phyloP scores from a whole-genome alignment of 2,329 filamentous ascomycete genomes.

The Fusarium torulosum region DNA sequence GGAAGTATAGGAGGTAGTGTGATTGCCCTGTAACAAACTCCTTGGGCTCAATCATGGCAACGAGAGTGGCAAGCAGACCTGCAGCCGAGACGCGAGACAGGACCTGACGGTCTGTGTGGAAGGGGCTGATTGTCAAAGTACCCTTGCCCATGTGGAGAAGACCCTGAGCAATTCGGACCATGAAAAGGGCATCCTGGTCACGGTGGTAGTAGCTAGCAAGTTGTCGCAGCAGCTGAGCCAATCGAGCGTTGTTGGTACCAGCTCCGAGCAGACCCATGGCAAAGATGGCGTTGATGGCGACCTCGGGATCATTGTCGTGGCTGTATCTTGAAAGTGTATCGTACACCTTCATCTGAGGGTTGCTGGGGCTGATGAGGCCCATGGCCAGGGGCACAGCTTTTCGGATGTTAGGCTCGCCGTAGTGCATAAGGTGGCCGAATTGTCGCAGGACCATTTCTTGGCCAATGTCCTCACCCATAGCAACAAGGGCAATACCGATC shows the following conservation, averaged over 20 bases:
- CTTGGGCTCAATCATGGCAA: slow-evolving; percentile 96
- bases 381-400: slow-evolving; percentile 96
- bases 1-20: slow-evolving; percentile 97
- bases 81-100: slow-evolving; percentile 91
- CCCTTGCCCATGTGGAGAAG: slow-evolving; percentile 99
- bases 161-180: slow-evolving; percentile 98
- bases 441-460: slow-evolving; percentile 99
- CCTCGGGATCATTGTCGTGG: slow-evolving; percentile 98
- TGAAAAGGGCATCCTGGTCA: slow-evolving; percentile 95
- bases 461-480: slow-evolving; percentile 98
- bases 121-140: slow-evolving; percentile 95
- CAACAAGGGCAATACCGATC: slow-evolving; percentile 90
- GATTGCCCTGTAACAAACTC: slow-evolving; percentile 75
- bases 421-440: slow-evolving; percentile 99
- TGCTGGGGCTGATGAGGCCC: slow-evolving; percentile 96
- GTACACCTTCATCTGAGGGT: slow-evolving; percentile 99
- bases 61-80: slow-evolving; percentile 87
- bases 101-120: slow-evolving; percentile 98
- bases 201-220: slow-evolving; percentile 98
- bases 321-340: slow-evolving; percentile 97
- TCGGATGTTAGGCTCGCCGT: slow-evolving; percentile 96
- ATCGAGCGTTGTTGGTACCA: slow-evolving; percentile 96
- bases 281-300: slow-evolving; percentile 98
- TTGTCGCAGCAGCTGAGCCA: slow-evolving; percentile 94
- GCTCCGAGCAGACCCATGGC: slow-evolving; percentile 98